These are phyloP conservation scores for Pichia sp. DNA, from an alignment of 1,139 yeast species.

Conservation along the genomic window DNA sequence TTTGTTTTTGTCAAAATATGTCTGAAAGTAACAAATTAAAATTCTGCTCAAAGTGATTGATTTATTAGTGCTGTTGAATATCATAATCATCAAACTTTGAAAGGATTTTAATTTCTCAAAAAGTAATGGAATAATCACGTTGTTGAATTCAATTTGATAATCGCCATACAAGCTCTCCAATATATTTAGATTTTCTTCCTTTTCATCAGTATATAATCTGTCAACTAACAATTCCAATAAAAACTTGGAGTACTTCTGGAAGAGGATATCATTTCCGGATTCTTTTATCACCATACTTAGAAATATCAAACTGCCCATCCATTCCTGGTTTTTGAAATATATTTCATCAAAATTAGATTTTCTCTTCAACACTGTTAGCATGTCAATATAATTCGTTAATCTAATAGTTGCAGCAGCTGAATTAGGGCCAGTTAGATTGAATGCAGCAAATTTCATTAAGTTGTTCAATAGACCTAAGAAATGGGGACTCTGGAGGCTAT, in stretches of 20 bases:
- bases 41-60: conserved; percentile 4
- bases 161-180: conserved; percentile 14
- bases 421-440: neutral
- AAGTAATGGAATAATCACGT: conserved; percentile 28
- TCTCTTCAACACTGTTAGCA: neutral
- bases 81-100: conserved; percentile 15
- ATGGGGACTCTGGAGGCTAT: conserved; percentile 6
- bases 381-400: conserved; percentile 1
- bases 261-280: neutral
- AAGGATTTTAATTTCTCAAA: conserved; percentile 28
- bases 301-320: conserved; percentile 13
- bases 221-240: conserved; percentile 13
- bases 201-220: conserved; percentile 11
- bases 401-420: neutral
- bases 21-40: conserved; percentile 9
- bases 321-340: conserved; percentile 4
- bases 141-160: conserved; percentile 12
- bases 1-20: neutral
- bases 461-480: conserved; percentile 14
- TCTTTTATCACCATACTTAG: conserved; percentile 3
- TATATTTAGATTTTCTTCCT: conserved; percentile 1
- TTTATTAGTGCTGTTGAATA: conserved; percentile 7
- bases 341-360: neutral
- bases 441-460: conserved; percentile 15
- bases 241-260: conserved; percentile 5